Evolutionary conservation across 164 flowering plant species (phyloP), one percentile per base, ranked within the genome.

Genomic region (Malania oleifera): DNA sequence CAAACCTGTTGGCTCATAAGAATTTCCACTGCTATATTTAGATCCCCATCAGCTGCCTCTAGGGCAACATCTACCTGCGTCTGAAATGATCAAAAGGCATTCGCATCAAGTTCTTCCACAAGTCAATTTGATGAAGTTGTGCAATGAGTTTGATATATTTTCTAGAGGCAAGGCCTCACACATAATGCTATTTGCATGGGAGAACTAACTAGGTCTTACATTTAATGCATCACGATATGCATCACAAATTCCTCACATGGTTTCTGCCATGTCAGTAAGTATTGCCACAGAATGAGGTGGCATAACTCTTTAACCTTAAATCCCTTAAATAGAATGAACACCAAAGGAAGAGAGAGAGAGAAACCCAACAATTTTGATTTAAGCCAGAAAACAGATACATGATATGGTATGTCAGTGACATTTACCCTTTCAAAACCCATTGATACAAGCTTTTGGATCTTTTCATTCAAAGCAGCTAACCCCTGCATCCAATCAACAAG

Each of bases 361-460:
- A 31, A 9, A 31, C 35, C 35, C 35, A 31, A 31, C 4, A 31
- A 4, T 9, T 9, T 31, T 47, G 15, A 8, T 9, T 2, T 22
- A 47, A 23, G 7, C 14, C 26, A n/a, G 41, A n/a, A 44, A 51
- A 40, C 54, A 10, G n/a, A 28, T 18, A 3, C 24, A 27, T 19
- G 47, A 27, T 38, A 1, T 18, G 46, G 20, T 25, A 10, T 12
- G 8, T 28, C 43, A 4, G 25, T 26, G 6, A 49, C 26, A 15
- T 24, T 71, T 75, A 93, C 99, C 91, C 65, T 83, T 37, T 95
- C 99, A 73, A 91, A 95, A 51, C 99, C 99, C 96, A 95, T 95
- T 24, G 93, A 74, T 5, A 85, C 89, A 34, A 95, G 92, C 61
- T 82, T 82, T 55, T 81, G 70, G 38, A 87, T 67, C 59, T 84